These are phyloP conservation scores for Talaromyces amestolkiae DNA, from an alignment of 2,329 filamentous ascomycete genomes.

Conservation along the genomic window DNA sequence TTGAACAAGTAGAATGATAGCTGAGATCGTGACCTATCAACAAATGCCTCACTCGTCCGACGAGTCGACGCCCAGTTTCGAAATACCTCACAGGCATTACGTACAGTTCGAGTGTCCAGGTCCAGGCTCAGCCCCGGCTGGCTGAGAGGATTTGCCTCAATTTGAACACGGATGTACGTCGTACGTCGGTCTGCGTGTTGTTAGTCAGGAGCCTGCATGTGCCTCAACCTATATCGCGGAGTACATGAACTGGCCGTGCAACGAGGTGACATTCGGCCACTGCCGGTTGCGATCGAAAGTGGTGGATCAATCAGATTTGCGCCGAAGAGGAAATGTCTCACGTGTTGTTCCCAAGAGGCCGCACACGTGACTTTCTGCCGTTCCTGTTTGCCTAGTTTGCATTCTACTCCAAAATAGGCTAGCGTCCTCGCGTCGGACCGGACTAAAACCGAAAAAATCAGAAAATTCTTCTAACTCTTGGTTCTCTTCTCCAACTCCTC, in stretches of 20 bases:
- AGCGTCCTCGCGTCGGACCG: neutral
- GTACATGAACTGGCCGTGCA: neutral
- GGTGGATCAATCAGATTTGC: neutral
- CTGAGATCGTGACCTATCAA: neutral
- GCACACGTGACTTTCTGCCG: neutral
- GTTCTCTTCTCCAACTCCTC: constrained; percentile 66
- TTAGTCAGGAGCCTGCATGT: neutral
- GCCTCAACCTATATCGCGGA: neutral
- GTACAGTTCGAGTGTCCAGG: neutral
- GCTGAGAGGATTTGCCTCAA: neutral
- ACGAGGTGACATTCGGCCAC: neutral
- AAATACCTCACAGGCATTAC: neutral
- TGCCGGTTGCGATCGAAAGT: neutral
- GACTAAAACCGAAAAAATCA: neutral
- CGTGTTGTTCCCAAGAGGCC: neutral
- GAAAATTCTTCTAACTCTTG: constrained; percentile 17
- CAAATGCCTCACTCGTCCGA: neutral
- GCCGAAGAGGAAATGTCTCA: constrained; percentile 3
- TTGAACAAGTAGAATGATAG: neutral
- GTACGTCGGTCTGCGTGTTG: neutral
- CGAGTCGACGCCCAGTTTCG: neutral
- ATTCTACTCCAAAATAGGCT: neutral
- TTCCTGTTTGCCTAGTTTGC: constrained; percentile 14
- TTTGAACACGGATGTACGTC: neutral
- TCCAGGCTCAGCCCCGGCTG: neutral